Conservation (phyloP, 345 rosid genomes). For the Rhizophora apiculata region DNA sequence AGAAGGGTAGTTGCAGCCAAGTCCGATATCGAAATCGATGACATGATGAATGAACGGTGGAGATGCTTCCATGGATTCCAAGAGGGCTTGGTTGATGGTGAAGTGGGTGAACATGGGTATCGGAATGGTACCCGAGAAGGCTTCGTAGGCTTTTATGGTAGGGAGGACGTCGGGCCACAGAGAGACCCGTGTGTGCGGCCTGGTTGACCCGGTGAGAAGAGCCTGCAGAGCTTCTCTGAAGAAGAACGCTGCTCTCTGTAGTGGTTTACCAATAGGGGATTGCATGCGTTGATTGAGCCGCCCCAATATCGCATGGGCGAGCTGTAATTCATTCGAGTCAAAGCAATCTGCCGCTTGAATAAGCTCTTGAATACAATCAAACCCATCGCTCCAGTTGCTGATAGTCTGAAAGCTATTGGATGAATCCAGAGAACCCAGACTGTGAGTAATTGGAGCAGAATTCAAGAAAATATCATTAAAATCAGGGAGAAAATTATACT, state of each 20-base stretch:
- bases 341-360: conserved; percentile 74
- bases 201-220: conserved; percentile 44
- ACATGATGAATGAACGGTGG: conserved; percentile 57
- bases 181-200: conserved; percentile 35
- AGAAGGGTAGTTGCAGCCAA: conserved; percentile 91
- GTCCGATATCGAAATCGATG: conserved; percentile 86
- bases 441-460: conserved; percentile 21
- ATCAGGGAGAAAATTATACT: conserved; percentile 33
- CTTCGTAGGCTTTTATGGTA: conserved; percentile 61
- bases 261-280: conserved; percentile 65
- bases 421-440: conserved; percentile 19
- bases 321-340: conserved; percentile 73
- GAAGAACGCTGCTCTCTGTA: conserved; percentile 81
- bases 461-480: conserved; percentile 44
- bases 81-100: conserved; percentile 81
- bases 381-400: conserved; percentile 18
- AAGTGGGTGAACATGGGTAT: conserved; percentile 88
- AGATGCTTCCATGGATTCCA: conserved; percentile 59
- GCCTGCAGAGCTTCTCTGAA: conserved; percentile 81
- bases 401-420: conserved; percentile 26
- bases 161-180: conserved; percentile 71
- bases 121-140: conserved; percentile 69
- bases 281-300: conserved; percentile 67
- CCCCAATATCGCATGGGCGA: conserved; percentile 67
- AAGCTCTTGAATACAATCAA: conserved; percentile 69